Base-by-base conservation (phyloP, 148 eudicot species). In the Bassia scoparia region DNA sequence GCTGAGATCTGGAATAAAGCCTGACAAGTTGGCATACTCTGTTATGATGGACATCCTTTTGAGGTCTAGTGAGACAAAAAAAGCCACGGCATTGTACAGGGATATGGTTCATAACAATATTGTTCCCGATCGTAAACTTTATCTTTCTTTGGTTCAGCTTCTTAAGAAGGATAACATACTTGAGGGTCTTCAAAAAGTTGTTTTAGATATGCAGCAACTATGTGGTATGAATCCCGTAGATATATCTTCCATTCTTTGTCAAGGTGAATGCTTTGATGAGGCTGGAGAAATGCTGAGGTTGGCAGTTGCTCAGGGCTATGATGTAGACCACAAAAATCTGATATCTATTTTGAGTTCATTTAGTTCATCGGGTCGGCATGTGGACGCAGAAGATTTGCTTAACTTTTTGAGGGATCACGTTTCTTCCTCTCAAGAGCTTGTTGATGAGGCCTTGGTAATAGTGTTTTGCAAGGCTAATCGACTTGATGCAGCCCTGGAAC, bases 21-120 rank as follows among this genome's bases (percentile, higher is more conserved):
- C 97, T 24, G 99, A 96, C 75, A 81, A 83, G 71, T 83, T 88
- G 81, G 99, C 97, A 15, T 96, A 92, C 74, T 83, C 90, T 55
- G 89, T 96, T 61, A 96, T 96, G 97, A 63, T 92, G 81, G 97
- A 96, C 80, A 83, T 92, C 53, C 78, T 76, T 72, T 76, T 89
- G 52, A 92, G 99, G 79, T 85, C 88, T 66, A 78, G 83, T 20
- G 84, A 85, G 33, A 53, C 83, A 50, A 82, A 75, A 72, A 89
- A 86, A 80, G 86, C 94, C 70, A 78, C 86, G 83, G 29, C 29
- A 18, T 78, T 92, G 78, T 96, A 96, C 83, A 79, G 70, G 66
- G 81, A 87, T 56, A 96, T 96, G 99, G 74, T 88, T 74, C 76
- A 67, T 66, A 79, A 89, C 80, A 90, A 87, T 67, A 81, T 86